A percentile compares a stretch with the other conserved stretches of the same genome.
Conservation (phyloP, 2,329 filamentous ascomycete species). For the Fusarium sambucinum region DNA sequence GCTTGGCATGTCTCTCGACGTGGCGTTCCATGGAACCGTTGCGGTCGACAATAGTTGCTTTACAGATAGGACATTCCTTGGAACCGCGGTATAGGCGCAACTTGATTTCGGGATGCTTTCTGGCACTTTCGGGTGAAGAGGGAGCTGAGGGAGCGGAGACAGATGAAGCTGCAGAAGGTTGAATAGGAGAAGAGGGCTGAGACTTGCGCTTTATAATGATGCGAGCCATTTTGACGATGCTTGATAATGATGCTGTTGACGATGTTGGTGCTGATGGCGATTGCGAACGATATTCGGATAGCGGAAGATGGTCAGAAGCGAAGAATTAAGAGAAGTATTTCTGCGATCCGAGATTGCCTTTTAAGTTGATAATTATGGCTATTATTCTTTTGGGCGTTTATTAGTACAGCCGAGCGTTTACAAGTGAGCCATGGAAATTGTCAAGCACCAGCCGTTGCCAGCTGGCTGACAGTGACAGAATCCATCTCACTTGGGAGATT, state of each 20-base stretch:
- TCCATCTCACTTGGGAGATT: not conserved
- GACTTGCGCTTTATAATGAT: conserved; percentile 1
- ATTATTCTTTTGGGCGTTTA: not conserved
- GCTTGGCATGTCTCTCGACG: conserved; percentile 16
- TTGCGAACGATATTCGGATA: not conserved
- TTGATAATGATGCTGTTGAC: not conserved
- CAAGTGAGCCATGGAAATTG: not conserved
- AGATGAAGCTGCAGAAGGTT: not conserved
- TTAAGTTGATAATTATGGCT: accelerated
- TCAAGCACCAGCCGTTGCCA: not conserved
- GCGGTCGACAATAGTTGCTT: conserved; percentile 11
- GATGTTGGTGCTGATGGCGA: not conserved
- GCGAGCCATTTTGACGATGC: not conserved
- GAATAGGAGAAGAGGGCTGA: not conserved
- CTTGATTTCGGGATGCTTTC: accelerated
- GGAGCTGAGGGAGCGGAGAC: no score
- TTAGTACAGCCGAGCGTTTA: no score
- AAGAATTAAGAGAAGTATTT: accelerated
- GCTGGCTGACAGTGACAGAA: not conserved
- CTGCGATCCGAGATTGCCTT: accelerated
- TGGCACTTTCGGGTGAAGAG: not conserved
- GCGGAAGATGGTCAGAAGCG: accelerated
- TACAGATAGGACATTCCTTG: conserved; percentile 17
- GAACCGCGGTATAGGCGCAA: not conserved
- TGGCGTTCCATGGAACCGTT: conserved; percentile 12